Conservation (phyloP, 2,329 filamentous ascomycete genomes). For the Ceratocystis diversiconidia region DNA sequence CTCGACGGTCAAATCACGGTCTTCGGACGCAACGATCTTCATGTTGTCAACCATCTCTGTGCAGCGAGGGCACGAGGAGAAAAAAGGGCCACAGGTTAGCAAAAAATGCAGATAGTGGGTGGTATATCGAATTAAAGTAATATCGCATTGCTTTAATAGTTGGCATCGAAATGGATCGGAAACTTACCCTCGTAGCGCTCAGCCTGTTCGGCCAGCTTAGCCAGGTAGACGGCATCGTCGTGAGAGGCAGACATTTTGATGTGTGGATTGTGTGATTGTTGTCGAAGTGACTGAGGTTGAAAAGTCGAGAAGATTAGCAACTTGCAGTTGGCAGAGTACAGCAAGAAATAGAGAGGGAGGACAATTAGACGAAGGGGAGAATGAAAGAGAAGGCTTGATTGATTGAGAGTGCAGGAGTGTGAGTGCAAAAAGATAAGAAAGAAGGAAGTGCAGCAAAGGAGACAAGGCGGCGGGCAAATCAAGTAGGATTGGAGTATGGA, state of each 20-base stretch:
- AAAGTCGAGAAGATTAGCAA: slow-evolving; percentile 7
- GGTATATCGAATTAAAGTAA: slow-evolving; percentile 18
- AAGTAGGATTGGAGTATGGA: slow-evolving; percentile 8
- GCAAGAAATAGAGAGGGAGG: neutral
- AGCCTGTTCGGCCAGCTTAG: slow-evolving; percentile 99
- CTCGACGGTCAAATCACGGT: slow-evolving; percentile 73
- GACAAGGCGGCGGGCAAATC: slow-evolving; percentile 8
- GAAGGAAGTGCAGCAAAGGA: slow-evolving; percentile 1
- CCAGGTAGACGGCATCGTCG: slow-evolving; percentile 98
- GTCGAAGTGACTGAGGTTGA: slow-evolving; percentile 12
- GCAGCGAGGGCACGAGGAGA: neutral
- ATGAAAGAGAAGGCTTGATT: slow-evolving; percentile 6
- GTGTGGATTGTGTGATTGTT: slow-evolving; percentile 44
- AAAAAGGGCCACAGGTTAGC: slow-evolving; percentile 9
- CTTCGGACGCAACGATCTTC: slow-evolving; percentile 90
- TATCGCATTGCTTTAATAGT: neutral
- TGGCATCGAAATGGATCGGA: neutral
- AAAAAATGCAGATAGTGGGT: slow-evolving; percentile 4
- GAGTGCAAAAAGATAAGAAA: slow-evolving; percentile 1
- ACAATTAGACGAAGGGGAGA: neutral
- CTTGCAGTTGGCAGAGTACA: neutral
- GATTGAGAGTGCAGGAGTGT: neutral
- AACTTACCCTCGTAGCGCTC: slow-evolving; percentile 93
- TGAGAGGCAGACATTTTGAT: slow-evolving; percentile 38
- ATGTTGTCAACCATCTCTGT: slow-evolving; percentile 99